These are phyloP conservation scores for Venturia nashicola DNA, from an alignment of 2,329 filamentous ascomycete genomes.

Conservation along the genomic window DNA sequence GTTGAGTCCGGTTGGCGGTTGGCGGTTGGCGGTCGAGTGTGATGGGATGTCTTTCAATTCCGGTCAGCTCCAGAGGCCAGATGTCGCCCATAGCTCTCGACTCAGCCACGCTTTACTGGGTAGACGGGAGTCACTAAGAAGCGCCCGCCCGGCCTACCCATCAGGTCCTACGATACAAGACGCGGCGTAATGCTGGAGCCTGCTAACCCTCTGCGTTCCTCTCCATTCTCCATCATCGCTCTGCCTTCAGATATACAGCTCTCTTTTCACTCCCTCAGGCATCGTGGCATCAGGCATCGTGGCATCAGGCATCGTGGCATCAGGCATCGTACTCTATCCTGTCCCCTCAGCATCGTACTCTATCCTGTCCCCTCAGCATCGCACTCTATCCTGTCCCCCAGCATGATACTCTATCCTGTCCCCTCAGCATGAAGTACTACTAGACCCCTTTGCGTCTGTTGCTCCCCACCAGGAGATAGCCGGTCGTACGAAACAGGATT, in stretches of 20 bases:
- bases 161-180: background rate
- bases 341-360: too few relatives aligned
- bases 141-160: too few relatives aligned
- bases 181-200: background rate
- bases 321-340: too few relatives aligned
- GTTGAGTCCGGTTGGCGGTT: too few relatives aligned
- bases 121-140: too few relatives aligned
- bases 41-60: background rate
- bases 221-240: background rate
- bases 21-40: background rate
- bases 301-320: too few relatives aligned
- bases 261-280: background rate
- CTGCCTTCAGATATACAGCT: background rate
- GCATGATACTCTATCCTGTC: too few relatives aligned
- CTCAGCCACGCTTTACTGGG: background rate
- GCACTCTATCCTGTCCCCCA: too few relatives aligned
- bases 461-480: background rate
- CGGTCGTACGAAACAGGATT: conserved; percentile 1
- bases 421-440: background rate
- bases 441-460: background rate
- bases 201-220: background rate
- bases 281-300: too few relatives aligned
- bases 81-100: background rate
- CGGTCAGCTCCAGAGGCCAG: background rate
- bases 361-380: too few relatives aligned